phyloP scores from a whole-genome alignment of 129 eudicot species.

The Apium graveolens region DNA sequence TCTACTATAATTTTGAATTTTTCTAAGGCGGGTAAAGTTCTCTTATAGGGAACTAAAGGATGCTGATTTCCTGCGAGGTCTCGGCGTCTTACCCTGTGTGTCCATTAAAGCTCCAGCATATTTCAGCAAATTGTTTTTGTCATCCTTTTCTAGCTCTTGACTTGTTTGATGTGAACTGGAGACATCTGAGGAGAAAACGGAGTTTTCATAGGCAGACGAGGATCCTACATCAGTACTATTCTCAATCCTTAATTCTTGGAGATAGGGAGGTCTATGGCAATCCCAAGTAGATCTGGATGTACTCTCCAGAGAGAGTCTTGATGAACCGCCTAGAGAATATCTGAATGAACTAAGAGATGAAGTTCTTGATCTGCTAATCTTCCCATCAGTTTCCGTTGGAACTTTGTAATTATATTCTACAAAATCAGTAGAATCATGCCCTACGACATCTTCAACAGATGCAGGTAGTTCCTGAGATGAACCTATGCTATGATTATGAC shows the following conservation, averaged over 20 bases:
- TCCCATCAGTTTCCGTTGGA: conserved; percentile 17
- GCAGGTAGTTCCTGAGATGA: conserved; percentile 29
- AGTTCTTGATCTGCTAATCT: conserved; percentile 20
- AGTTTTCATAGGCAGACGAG: conserved; percentile 24
- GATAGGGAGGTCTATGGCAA: conserved; percentile 18
- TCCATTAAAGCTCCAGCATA: conserved; percentile 55
- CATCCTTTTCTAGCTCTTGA: conserved; percentile 17
- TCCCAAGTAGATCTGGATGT: conserved; percentile 19
- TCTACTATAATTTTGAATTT: background rate
- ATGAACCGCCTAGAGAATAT: background rate
- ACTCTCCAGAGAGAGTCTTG: background rate
- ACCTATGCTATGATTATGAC: conserved; percentile 21
- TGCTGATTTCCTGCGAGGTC: conserved; percentile 40
- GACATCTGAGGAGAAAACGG: conserved; percentile 18
- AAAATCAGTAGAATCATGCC: conserved; percentile 12
- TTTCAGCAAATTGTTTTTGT: conserved; percentile 42
- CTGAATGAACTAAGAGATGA: conserved; percentile 15
- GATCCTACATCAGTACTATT: conserved; percentile 35
- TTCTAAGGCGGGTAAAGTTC: background rate
- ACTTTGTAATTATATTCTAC: background rate
- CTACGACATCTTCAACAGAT: conserved; percentile 25
- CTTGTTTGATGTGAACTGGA: conserved; percentile 8
- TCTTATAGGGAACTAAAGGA: conserved; percentile 36
- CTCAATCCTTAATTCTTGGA: conserved; percentile 12
- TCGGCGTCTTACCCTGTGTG: conserved; percentile 18